phyloP scores from a whole-genome alignment of 2,329 filamentous ascomycete genomes.

The Diaporthe sp. region DNA sequence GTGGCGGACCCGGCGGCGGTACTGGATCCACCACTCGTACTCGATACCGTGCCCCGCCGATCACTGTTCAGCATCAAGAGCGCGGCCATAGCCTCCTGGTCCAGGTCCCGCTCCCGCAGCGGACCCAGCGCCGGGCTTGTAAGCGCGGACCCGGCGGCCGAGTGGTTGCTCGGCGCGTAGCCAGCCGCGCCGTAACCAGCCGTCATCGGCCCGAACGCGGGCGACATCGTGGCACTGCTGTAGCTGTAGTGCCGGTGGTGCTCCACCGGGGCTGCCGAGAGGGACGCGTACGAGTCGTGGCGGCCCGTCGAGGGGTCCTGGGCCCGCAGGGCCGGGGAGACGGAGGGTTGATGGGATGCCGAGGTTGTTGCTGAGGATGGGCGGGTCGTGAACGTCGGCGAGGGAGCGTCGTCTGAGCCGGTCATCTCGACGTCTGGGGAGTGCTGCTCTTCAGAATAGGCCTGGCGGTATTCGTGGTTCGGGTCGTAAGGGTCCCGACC shows the following conservation, averaged over 20 bases:
- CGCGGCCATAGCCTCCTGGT: conserved; percentile 87
- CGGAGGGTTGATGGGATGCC: conserved; percentile 56
- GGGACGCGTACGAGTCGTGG: conserved; percentile 49
- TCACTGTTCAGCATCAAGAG: conserved; percentile 90
- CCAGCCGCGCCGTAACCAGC: conserved; percentile 47
- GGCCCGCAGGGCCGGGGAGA: conserved; percentile 64
- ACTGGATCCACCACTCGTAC: background rate
- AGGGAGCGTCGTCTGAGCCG: conserved; percentile 60
- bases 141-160: conserved; percentile 63
- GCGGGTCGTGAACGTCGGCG: conserved; percentile 58
- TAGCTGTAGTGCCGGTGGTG: conserved; percentile 58
- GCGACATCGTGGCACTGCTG: conserved; percentile 57
- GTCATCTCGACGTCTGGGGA: conserved; percentile 72
- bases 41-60: conserved; percentile 63
- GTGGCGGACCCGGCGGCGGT: conserved; percentile 45
- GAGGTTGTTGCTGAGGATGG: conserved; percentile 43
- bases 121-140: conserved; percentile 71
- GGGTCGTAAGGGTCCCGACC: conserved; percentile 46
- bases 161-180: conserved; percentile 51
- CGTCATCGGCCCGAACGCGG: conserved; percentile 64
- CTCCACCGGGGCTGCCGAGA: background rate
- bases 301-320: conserved; percentile 61
- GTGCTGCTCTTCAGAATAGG: conserved; percentile 48
- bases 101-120: conserved; percentile 62
- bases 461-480: conserved; percentile 40